Percentiles rank a stretch among this genome's conserved stretches.
phyloP scores from a whole-genome alignment of 1,284 basidiomycete species.

The Paramarasmius palmivorus region DNA sequence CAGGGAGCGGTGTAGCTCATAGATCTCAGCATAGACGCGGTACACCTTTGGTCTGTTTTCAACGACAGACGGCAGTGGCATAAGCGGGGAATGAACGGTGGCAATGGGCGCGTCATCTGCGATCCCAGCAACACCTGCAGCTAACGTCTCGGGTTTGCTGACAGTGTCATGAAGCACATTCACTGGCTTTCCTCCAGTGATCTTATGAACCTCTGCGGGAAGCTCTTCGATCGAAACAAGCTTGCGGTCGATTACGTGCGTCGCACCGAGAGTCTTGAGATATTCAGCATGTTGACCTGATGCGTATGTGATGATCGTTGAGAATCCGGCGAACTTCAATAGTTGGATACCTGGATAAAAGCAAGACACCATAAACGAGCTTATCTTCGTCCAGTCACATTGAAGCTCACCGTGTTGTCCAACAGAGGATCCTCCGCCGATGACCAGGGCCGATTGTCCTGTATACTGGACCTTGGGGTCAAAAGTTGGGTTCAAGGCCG shows the following conservation, averaged over 20 bases:
- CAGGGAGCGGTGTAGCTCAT: slow-evolving; percentile 4
- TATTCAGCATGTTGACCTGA: neutral
- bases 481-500: slow-evolving; percentile 9
- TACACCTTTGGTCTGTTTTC: slow-evolving; percentile 1
- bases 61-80: neutral
- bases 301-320: slow-evolving; percentile 2
- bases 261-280: neutral
- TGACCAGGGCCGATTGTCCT: neutral
- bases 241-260: neutral
- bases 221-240: neutral
- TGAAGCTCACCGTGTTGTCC: slow-evolving; percentile 11
- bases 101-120: slow-evolving; percentile 5
- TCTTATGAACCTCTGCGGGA: slow-evolving; percentile 1
- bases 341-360: slow-evolving; percentile 2
- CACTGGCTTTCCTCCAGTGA: neutral
- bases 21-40: slow-evolving; percentile 1
- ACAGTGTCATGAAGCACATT: slow-evolving; percentile 7
- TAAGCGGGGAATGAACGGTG: neutral
- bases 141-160: slow-evolving; percentile 1
- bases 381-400: no score
- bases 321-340: neutral
- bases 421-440: slow-evolving; percentile 8
- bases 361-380: no score
- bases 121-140: neutral
- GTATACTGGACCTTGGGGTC: neutral